A percentile compares a stretch with the other conserved stretches of the same genome.
These are phyloP conservation scores for Suhomyces kilbournensis DNA, from an alignment of 805 yeast genomes.

Conservation along the genomic window DNA sequence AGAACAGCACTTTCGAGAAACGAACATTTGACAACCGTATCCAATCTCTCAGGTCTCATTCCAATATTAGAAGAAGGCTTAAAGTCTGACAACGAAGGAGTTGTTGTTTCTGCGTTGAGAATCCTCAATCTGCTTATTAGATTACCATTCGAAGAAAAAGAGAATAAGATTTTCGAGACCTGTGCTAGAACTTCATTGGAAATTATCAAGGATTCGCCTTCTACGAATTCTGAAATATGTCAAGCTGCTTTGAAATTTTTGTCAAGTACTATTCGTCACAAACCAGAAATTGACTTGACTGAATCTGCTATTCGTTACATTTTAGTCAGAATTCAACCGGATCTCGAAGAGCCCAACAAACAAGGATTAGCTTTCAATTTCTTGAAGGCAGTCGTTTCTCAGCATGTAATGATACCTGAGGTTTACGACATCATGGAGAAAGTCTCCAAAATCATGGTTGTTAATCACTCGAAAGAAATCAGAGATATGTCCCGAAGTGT, in stretches of 20 bases:
- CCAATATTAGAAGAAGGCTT: constrained; percentile 66
- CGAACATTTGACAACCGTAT: constrained; percentile 53
- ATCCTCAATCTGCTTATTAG: constrained; percentile 59
- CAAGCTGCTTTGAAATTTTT: constrained; percentile 76
- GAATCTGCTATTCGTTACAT: constrained; percentile 72
- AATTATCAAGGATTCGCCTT: constrained; percentile 70
- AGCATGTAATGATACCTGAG: constrained; percentile 77
- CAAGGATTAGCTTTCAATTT: constrained; percentile 89
- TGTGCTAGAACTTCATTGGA: constrained; percentile 60
- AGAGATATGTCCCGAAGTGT: constrained; percentile 82
- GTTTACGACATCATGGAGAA: constrained; percentile 84
- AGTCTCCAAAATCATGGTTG: constrained; percentile 81
- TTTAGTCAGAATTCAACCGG: constrained; percentile 72
- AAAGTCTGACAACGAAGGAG: constrained; percentile 68
- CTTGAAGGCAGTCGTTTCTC: constrained; percentile 70
- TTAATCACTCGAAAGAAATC: constrained; percentile 78
- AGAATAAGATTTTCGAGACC: constrained; percentile 50
- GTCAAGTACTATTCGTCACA: constrained; percentile 68
- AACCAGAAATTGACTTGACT: constrained; percentile 61
- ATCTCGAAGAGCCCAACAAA: constrained; percentile 81
- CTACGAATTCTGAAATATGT: constrained; percentile 73
- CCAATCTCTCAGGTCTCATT: constrained; percentile 67
- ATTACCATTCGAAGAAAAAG: constrained; percentile 57
- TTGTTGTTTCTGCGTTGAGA: constrained; percentile 65
- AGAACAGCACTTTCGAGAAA: constrained; percentile 68